Evolutionary conservation across 768 basidiomycete species (phyloP).

Genomic region (Boletus rubropictus): DNA sequence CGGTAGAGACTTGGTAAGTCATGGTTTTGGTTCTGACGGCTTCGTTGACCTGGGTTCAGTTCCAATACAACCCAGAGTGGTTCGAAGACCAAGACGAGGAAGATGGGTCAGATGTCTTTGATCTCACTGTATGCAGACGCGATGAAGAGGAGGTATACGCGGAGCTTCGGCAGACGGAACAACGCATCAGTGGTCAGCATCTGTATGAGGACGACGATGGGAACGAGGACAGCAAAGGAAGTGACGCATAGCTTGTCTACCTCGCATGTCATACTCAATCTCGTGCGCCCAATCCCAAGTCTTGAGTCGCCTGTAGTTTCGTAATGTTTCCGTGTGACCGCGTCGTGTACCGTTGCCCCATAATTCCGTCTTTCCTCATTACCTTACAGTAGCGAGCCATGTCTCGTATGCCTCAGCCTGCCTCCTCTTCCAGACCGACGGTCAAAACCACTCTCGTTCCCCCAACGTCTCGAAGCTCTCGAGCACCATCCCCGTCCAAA

Average conservation of each 20-base stretch:
- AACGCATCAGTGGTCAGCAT: constrained; percentile 10
- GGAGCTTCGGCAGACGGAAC: constrained; percentile 22
- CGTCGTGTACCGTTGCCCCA: not conserved
- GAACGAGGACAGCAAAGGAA: constrained; percentile 4
- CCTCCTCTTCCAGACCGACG: constrained; percentile 30
- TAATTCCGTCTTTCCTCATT: not conserved
- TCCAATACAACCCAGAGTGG: constrained; percentile 95
- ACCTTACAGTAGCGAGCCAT: constrained; percentile 22
- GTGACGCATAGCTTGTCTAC: not conserved
- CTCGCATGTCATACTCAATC: not conserved
- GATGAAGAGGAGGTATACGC: constrained; percentile 28
- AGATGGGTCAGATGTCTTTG: constrained; percentile 45
- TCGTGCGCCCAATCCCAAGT: not conserved
- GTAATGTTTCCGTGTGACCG: constrained; percentile 19
- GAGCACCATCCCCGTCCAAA: constrained; percentile 28
- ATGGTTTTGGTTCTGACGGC: not conserved
- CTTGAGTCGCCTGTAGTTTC: constrained; percentile 7
- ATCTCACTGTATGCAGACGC: constrained; percentile 54
- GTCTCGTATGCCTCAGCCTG: constrained; percentile 37
- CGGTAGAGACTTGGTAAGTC: constrained; percentile 83
- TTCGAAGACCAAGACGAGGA: constrained; percentile 70
- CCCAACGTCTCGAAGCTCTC: constrained; percentile 26
- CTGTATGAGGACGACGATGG: constrained; percentile 21
- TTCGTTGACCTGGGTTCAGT: constrained; percentile 40
- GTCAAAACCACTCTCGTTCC: constrained; percentile 25